Base-by-base conservation (phyloP, 2,329 filamentous ascomycete genomes). In the Fusarium sp. region DNA sequence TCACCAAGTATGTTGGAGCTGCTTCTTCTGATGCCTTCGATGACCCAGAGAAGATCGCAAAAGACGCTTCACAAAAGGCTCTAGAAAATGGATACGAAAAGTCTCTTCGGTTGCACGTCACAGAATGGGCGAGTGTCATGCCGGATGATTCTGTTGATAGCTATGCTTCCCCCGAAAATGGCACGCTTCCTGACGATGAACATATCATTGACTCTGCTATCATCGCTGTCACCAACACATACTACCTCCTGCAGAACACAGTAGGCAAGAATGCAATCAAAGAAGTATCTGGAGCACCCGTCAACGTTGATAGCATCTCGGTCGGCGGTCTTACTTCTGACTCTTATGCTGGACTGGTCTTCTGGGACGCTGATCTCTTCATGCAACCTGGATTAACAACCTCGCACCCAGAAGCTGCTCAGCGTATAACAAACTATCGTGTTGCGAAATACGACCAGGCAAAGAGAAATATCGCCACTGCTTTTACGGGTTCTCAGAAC, bases 351-450 rank as follows among this genome's bases (percentile, higher is more conserved):
- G 55, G 55, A 6, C 2, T 56, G 2, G 20, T 58, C 5, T 58
- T 58, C 15, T 58, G 55, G 55, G 55, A 58, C 5, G 55, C 55
- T 0, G 55, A 58, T 10, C 50, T 58, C 9, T 58, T 56, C 1
- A 58, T 58, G 55, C 55, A 58, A 27, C 55, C 55, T 2, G 50
- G 55, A 5, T 50, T 58, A 4, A 56, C 50, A 9, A 40, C 55
- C 3, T 58, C 55, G 0, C 55, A 58, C 4, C 55, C 55, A 0
- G 55, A 58, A 40, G 50, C 55, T 2, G 55, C 55, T 3, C 55
- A 56, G 5, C 50, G 55, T 3, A 46, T 56, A n/a, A 56, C 50
- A 0, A 58, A 58, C n/a, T 58, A 58, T 1, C 55, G 55, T 3
- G 55, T 58, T 0, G 50, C 50, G 0, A 58, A 33, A 8, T 21